Evolutionary conservation across 164 flowering plant genomes (phyloP).

Genomic region (Protea cynaroides): DNA sequence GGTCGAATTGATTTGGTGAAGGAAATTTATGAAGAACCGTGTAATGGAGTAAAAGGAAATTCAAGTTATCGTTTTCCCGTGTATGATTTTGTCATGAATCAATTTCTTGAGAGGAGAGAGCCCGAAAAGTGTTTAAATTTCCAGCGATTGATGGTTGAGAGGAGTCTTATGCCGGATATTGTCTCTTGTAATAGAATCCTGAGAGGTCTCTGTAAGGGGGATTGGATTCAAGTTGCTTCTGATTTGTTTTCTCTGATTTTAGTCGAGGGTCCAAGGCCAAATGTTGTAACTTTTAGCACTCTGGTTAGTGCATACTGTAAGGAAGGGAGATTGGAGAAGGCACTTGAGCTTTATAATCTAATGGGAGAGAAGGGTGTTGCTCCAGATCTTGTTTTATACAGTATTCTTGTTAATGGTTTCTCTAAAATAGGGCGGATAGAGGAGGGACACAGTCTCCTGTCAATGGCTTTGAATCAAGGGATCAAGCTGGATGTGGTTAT

Average conservation of each 20-base stretch:
- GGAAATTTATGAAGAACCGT: conserved; percentile 13
- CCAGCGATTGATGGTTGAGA: conserved; percentile 23
- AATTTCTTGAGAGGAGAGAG: conserved; percentile 26
- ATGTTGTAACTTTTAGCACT: conserved; percentile 37
- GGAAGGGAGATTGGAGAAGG: conserved; percentile 30
- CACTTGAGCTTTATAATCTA: conserved; percentile 29
- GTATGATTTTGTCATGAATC: conserved; percentile 28
- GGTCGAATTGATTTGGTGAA: conserved; percentile 19
- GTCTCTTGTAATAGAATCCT: conserved; percentile 39
- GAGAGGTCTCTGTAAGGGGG: conserved; percentile 25
- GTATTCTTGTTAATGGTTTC: conserved; percentile 39
- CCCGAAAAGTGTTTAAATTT: conserved; percentile 21
- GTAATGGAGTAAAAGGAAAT: conserved; percentile 10
- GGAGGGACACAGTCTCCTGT: conserved; percentile 32
- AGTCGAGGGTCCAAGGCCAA: conserved; percentile 36
- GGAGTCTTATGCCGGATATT: conserved; percentile 20
- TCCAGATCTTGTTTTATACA: conserved; percentile 44
- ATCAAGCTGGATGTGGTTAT: conserved; percentile 41
- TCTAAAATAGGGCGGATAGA: conserved; percentile 31
- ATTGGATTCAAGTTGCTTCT: conserved; percentile 19
- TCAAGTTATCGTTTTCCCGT: conserved; percentile 6
- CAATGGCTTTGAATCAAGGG: conserved; percentile 27
- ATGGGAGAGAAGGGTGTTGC: conserved; percentile 30
- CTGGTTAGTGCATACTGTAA: conserved; percentile 34
- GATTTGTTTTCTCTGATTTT: conserved; percentile 23